Evolutionary conservation across 2,329 filamentous ascomycete species (phyloP), one percentile per base, ranked within the genome.

Genomic region (Dendryphion nanum): DNA sequence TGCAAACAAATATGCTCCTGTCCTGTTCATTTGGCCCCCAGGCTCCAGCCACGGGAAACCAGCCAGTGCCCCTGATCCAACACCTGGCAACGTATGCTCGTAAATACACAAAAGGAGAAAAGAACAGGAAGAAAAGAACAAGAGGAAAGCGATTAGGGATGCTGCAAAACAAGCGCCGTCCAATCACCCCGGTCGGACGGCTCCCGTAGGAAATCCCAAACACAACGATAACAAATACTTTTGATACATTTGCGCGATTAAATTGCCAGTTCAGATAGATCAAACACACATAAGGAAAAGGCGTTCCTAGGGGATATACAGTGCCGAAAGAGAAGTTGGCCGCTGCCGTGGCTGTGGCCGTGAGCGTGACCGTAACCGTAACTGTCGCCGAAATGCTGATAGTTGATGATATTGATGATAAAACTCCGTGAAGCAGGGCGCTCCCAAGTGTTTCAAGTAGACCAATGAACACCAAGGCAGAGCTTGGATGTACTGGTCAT

Each of bases 41-140:
- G 23, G 23, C 23, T 8, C 23, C 23, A 26, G 23, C 23, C 23
- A 26, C 10, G 10, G 23, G 10, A 26, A 26, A 26, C 23, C n/a
- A n/a, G n/a, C n/a, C n/a, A n/a, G n/a, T n/a, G n/a, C n/a, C n/a
- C n/a, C n/a, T n/a, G n/a, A n/a, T n/a, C 23, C 23, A 26, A 26
- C 23, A 26, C 23, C 23, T 26, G 23, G 23, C 23, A 26, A n/a
- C n/a, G 23, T 10, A 10, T 26, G 23, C 23, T 26, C 23, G 10
- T 26, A 26, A 26, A n/a, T 26, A 26, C 23, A 26, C 23, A 26
- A 26, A 26, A 26, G n/a, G n/a, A 26, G n/a, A 26, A n/a, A 26
- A n/a, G n/a, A 10, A n/a, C 23, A 10, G 10, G 23, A 8, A 26
- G 10, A 26, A 26, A 26, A 10, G 23, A 10, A 26, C 10, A 8